phyloP scores from a whole-genome alignment of 2,329 filamentous ascomycete genomes.

The Apiospora rasikravindrae region DNA sequence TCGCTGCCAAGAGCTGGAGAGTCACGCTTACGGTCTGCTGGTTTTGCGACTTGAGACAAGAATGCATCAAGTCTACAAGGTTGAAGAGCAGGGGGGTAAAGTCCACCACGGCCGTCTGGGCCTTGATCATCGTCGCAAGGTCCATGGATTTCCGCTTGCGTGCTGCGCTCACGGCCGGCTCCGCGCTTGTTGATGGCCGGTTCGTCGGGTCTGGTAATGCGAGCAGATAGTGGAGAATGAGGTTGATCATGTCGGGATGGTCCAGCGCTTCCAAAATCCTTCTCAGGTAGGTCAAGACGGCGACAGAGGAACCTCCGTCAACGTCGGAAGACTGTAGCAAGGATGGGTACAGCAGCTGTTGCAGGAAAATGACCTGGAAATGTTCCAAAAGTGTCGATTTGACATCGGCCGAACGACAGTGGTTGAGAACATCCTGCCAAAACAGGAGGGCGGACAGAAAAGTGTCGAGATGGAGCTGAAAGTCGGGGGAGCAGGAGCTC shows the following conservation, averaged over 20 bases:
- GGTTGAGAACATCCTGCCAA: conserved; percentile 97
- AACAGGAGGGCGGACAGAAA: conserved; percentile 95
- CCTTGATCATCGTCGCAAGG: conserved; percentile 77
- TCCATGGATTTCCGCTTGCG: conserved; percentile 90
- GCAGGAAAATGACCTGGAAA: conserved; percentile 94
- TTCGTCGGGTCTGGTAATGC: conserved; percentile 70
- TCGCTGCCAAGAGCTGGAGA: conserved; percentile 82
- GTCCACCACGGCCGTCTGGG: conserved; percentile 70
- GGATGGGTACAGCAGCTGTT: conserved; percentile 95
- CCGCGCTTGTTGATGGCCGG: conserved; percentile 42
- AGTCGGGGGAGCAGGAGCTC: conserved; percentile 74
- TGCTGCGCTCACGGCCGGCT: conserved; percentile 67
- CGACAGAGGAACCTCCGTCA: conserved; percentile 94
- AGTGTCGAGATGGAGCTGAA: conserved; percentile 86
- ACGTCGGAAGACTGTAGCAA: conserved; percentile 95
- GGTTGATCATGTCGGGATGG: conserved; percentile 91
- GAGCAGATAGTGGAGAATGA: conserved; percentile 90
- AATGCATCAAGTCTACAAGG: conserved; percentile 85
- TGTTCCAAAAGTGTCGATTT: conserved; percentile 93
- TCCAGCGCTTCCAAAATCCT: conserved; percentile 90
- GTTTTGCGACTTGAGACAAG: conserved; percentile 83
- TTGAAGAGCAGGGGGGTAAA: conserved; percentile 89
- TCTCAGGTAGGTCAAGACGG: conserved; percentile 90
- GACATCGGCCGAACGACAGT: conserved; percentile 90
- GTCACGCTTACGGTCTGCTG: conserved; percentile 90